Base-by-base conservation (phyloP, 441 rosid genomes). In the Croton setiger region DNA sequence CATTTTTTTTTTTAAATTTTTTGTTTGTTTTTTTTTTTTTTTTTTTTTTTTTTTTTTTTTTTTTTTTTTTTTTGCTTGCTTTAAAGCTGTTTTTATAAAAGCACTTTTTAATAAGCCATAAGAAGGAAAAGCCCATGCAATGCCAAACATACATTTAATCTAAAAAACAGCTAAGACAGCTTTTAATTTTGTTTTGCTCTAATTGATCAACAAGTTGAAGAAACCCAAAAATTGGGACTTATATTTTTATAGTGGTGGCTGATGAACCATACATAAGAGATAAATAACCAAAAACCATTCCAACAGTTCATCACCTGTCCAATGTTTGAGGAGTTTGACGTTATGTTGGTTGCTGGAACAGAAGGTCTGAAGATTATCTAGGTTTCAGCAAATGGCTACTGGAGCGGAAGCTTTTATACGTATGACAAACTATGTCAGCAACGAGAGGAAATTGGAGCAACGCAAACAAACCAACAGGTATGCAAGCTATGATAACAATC, bases 381-480 rank as follows among this genome's bases (percentile, higher is more conserved):
- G 52, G 43, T 39, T 51, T 39, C 15, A 66, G 61, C 37, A 66
- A 27, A 66, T 66, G 61, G 8, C 43, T 37, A 39, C 36, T 54
- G 1, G 52, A 27, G 54, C 8, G 52, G 23, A 66, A 66, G 39
- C 39, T 21, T 6, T 49, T 54, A 31, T 41, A 41, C 14, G 39
- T 66, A 9, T 54, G 70, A 43, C 52, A 14, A n/a, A 82, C 56
- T 67, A 78, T 73, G 66, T 76, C 84, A n/a, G 69, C 73, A 45
- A 82, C 67, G 31, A 84, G 77, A 3, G 84, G 84, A 51, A 83
- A 79, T 27, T 85, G 88, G 39, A 83, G 63, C 35, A 77, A 58
- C 43, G 76, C 86, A 56, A 83, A 85, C 39, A 83, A 67, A 20
- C 72, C 67, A 41, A 83, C 84, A 1, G 85, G 89, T 15, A 85